Conservation (phyloP, 768 basidiomycete genomes). For the Pleurotus eryngii region DNA sequence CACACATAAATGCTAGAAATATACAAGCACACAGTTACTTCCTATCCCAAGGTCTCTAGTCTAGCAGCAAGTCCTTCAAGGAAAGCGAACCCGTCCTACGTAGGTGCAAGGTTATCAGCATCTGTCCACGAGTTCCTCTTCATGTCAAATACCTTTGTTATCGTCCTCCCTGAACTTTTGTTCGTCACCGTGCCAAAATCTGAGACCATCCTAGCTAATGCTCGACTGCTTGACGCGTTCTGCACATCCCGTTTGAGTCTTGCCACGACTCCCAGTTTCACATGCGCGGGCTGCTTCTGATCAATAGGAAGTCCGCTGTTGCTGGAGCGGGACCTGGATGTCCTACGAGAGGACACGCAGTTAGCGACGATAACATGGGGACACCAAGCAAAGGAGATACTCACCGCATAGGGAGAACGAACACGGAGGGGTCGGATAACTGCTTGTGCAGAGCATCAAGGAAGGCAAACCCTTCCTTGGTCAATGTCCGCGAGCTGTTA, state of each 20-base stretch:
- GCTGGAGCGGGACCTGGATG: constrained; percentile 36
- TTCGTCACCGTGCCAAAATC: constrained; percentile 73
- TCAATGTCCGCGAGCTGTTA: constrained; percentile 63
- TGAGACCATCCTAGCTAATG: constrained; percentile 60
- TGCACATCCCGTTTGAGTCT: constrained; percentile 53
- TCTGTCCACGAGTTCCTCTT: neutral
- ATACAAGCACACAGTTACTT: neutral
- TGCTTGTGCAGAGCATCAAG: constrained; percentile 69
- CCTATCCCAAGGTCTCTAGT: constrained; percentile 40
- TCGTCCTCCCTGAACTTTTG: constrained; percentile 61
- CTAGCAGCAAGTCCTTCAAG: constrained; percentile 57
- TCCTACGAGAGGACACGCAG: constrained; percentile 19
- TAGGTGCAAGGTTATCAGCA: constrained; percentile 2
- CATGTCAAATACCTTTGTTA: constrained; percentile 52
- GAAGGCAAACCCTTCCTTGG: constrained; percentile 68
- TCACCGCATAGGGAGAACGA: constrained; percentile 52
- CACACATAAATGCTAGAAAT: neutral
- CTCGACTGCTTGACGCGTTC: constrained; percentile 47
- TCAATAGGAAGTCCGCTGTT: constrained; percentile 33
- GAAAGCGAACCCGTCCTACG: constrained; percentile 64
- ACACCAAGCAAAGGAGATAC: constrained; percentile 12
- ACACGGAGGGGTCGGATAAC: constrained; percentile 64
- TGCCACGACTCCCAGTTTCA: constrained; percentile 59
- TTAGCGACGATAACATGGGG: neutral
- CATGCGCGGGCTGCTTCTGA: constrained; percentile 33